Percentiles rank a stretch among this genome's conserved stretches.
Evolutionary conservation across 202 grass and related monocot genomes (phyloP).

Genomic region (Hordeum pubiflorum): DNA sequence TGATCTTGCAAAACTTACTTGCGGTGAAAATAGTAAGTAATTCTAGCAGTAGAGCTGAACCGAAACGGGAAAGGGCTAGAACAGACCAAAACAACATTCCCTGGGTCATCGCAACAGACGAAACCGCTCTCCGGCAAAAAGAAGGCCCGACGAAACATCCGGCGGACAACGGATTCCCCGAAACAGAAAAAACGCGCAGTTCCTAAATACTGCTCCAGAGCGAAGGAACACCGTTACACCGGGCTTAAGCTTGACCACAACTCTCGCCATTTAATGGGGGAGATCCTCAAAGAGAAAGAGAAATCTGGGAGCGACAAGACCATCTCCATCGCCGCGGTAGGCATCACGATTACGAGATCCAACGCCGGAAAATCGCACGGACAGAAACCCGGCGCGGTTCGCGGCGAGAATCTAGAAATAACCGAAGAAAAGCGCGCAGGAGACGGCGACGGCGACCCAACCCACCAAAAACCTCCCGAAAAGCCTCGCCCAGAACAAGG

Average conservation of each 20-base stretch:
- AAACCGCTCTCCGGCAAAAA: neutral
- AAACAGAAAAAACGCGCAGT: neutral
- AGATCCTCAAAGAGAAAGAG: neutral
- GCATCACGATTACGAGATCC: constrained; percentile 24
- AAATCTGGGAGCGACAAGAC: neutral
- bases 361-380: neutral
- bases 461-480: neutral
- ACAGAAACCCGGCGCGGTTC: neutral
- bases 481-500: neutral
- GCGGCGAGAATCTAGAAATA: neutral
- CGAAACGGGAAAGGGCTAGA: neutral
- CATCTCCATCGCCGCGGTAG: neutral
- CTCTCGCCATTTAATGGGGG: neutral
- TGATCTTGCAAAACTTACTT: neutral
- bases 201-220: too few species aligned
- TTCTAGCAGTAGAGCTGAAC: neutral
- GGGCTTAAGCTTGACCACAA: neutral
- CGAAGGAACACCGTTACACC: neutral
- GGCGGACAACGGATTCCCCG: neutral
- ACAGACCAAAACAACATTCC: neutral
- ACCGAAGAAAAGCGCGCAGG: neutral
- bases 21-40: neutral
- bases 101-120: neutral
- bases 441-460: neutral
- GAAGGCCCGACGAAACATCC: neutral